Base-by-base conservation (phyloP, 805 yeast genomes). In the Yarrowia sp. region DNA sequence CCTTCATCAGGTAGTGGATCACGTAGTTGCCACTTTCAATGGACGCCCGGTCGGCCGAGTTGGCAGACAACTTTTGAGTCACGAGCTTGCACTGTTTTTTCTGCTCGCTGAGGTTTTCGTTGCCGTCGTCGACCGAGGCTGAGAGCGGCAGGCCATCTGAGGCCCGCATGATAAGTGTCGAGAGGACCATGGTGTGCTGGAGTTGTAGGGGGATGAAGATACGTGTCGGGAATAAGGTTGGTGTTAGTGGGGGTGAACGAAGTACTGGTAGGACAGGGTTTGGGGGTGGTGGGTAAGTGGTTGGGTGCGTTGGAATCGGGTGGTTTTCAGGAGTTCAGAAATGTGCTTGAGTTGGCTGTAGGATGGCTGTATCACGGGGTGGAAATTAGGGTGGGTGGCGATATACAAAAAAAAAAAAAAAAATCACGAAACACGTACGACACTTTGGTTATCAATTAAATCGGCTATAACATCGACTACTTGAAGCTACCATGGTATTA, bases 91-190 rank as follows among this genome's bases (percentile, higher is more conserved):
- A 85, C 75, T 91, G 91, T 74, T 88, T 85, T 81, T 92, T 93
- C 74, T 90, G 92, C 63, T 90, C 95, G 28, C 80, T 72, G 50
- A 93, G 78, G 4, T 79, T 78, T 61, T 81, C 83, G 42, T 82
- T 80, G 68, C 89, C 92, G 68, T 87, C 90, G 73, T 93, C 98
- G 11, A 90, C 92, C 1, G 97, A 89, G 7, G 96, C 96, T 66
- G 96, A 86, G 65, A 93, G 80, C 33, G 99, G 98, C 58, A 95
- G 85, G 28, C 95, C 92, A 17, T 55, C 65, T 44, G 31, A n/a
- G 50, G 38, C 28, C 28, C 78, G 62, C 79, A 83, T 88, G 18
- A 87, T 84, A 57, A 86, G 76, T 0, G 91, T 87, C 1, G 90
- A 86, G 70, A 81, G 81, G 68, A 87, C 88, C 90, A 87, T 85